Evolutionary conservation across 2,329 filamentous ascomycete species (phyloP), one percentile per base, ranked within the genome.

Genomic region (Fusarium sterilihyphosum): DNA sequence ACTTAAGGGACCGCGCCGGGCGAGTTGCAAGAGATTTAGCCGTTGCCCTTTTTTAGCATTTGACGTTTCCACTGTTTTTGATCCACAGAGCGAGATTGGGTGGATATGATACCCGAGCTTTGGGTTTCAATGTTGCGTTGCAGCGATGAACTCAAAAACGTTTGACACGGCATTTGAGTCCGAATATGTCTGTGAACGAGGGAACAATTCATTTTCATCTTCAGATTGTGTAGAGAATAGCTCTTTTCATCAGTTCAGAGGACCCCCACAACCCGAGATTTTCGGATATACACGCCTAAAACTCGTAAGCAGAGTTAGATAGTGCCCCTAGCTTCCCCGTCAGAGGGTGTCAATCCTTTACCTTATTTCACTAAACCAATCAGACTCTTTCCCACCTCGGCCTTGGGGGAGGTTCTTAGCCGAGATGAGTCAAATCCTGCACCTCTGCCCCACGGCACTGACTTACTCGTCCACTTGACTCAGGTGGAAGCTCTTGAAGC

Each of bases 341-440:
- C 43, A 11, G 37, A 61, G 44, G 33, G 33, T 47, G 57, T 40
- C 66, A 59, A 68, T 47, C 67, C 43, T 58, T 58, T 40, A 65
- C 66, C 54, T 46, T 70, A 70, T 70, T 59, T 59, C 33, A 10
- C 17, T 12, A 8, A 16, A 12, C 67, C 66, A 70, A 70, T 70
- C 47, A 69, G 20, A 26, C n/a, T 11, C 20, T 29, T 24, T 29
- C 4, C 9, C 24, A 11, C 14, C 29, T 53, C 38, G 57, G 33
- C 33, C 59, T 57, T n/a, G 13, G 29, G 14, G 22, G 22, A 40
- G 20, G n/a, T 31, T 24, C 41, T 49, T 70, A 47, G 57, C 52
- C 66, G 66, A 70, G 59, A 60, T 70, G 67, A 70, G 60, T 70
- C 67, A 70, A 70, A 43, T n/a, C 41, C 17, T 65, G 18, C 16